Base-by-base conservation (phyloP, 257 asterid species). In the Ocimum tenuiflorum region DNA sequence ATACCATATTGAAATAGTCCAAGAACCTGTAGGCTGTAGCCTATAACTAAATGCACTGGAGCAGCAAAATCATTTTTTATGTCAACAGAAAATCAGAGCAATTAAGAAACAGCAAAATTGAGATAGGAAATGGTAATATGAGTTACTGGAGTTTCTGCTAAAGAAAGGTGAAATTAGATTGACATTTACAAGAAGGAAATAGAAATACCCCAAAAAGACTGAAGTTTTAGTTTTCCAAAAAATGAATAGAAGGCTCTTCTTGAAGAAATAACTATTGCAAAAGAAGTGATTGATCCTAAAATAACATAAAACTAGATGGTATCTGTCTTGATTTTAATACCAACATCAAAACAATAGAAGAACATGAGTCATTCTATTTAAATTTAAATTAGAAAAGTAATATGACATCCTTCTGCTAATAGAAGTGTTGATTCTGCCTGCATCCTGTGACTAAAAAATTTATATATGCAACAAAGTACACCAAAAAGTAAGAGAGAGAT, bases 401-500 rank as follows among this genome's bases (percentile, higher is more conserved):
- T 53, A 41, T 19, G 19, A 20, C 47, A 58, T 19, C 29, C 33
- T 54, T 59, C 63, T 46, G 17, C 27, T 56, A 17, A 61, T 46
- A 64, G 27, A 49, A 41, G 24, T 23, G 43, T 35, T 18, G 29
- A 39, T 49, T 52, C 57, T 15, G 45, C 17, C 43, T 8, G 20
- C 66, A 27, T 11, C 39, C 49, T 36, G 47, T 60, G 65, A 66
- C 48, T 42, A 12, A 52, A 46, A 42, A 20, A 27, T 17, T 42
- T 52, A 29, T 54, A 60, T 22, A 43, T 42, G 45, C 41, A 67
- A 46, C 10, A 51, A 4, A 70, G 43, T 60, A 63, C 46, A 60
- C n/a, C 14, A 41, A 49, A 61, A 33, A 14, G 18, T 6, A 63
- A 23, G 47, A 23, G 29, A 43, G 47, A 55, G 66, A 53, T 19